phyloP scores from a whole-genome alignment of 164 flowering plant genomes.

The Platanus orientalis region DNA sequence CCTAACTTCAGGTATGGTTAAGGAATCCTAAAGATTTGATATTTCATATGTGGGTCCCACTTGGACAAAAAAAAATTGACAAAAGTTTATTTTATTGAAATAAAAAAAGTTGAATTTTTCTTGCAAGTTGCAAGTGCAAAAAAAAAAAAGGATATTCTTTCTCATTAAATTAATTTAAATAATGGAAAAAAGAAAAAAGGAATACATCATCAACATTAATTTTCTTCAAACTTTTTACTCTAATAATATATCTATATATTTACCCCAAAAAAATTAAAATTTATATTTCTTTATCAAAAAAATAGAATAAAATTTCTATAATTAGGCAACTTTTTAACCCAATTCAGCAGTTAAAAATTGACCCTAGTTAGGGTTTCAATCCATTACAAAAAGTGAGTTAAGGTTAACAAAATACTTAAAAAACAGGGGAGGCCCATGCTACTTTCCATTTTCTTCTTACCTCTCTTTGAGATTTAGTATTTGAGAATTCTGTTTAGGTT shows the following conservation, averaged over 20 bases:
- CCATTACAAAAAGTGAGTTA: conserved; percentile 10
- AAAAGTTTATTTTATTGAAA: not conserved
- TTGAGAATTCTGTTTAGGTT: conserved; percentile 3
- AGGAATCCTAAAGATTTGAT: not conserved
- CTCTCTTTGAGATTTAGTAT: not conserved
- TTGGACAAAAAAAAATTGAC: not conserved
- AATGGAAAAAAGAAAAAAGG: not conserved
- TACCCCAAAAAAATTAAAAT: too few relatives aligned
- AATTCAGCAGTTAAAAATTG: conserved; percentile 21
- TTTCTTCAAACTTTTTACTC: not conserved
- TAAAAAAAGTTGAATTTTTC: not conserved
- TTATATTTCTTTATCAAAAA: too few relatives aligned
- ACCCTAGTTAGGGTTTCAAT: conserved; percentile 29
- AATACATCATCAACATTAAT: not conserved
- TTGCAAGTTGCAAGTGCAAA: too few relatives aligned
- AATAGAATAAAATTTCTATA: conserved; percentile 8
- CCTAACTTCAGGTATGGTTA: not conserved
- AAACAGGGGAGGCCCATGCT: conserved; percentile 14
- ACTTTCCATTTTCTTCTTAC: conserved; percentile 2
- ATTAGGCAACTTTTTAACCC: conserved; percentile 13
- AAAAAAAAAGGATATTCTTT: not conserved
- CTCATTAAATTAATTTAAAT: not conserved
- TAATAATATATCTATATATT: conserved; percentile 4
- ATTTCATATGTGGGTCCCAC: conserved; percentile 11
- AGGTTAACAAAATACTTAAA: conserved; percentile 19